A percentile compares a stretch with the other conserved stretches of the same genome.
Conservation (phyloP, 2,329 filamentous ascomycete species). For the Trichoderma sp. region DNA sequence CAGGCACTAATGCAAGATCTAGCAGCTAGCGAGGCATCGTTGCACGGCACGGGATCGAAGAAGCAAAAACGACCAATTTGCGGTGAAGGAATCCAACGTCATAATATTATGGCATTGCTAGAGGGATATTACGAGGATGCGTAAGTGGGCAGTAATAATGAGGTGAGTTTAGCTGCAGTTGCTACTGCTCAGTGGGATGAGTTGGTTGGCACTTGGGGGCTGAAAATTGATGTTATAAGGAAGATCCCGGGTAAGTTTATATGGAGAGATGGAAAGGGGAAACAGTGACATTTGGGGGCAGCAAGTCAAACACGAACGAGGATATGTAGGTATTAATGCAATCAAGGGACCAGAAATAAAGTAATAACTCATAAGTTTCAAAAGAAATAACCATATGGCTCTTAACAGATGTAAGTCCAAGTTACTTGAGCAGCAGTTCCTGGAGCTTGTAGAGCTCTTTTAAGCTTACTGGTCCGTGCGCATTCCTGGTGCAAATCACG, state of each 20-base stretch:
- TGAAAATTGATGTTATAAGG: not conserved
- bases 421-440: not conserved
- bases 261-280: not conserved
- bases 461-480: constrained; percentile 13
- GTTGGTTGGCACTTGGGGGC: not conserved
- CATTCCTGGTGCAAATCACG: not conserved
- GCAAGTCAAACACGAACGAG: not conserved
- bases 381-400: not conserved
- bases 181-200: not conserved
- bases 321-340: not conserved
- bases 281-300: not conserved
- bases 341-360: not conserved
- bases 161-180: not conserved
- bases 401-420: not conserved
- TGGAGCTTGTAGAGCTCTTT: not conserved
- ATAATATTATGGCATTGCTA: not conserved
- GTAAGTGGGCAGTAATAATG: not conserved
- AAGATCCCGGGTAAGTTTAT: not conserved
- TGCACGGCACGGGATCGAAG: not conserved
- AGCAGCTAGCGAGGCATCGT: not conserved
- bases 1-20: constrained; percentile 13
- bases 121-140: not conserved
- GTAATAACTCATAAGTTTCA: not conserved
- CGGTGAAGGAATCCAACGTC: not conserved
- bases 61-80: not conserved